A percentile compares a stretch with the other conserved stretches of the same genome.
phyloP scores from a whole-genome alignment of 2,329 filamentous ascomycete species.

The Curvularia lunata region DNA sequence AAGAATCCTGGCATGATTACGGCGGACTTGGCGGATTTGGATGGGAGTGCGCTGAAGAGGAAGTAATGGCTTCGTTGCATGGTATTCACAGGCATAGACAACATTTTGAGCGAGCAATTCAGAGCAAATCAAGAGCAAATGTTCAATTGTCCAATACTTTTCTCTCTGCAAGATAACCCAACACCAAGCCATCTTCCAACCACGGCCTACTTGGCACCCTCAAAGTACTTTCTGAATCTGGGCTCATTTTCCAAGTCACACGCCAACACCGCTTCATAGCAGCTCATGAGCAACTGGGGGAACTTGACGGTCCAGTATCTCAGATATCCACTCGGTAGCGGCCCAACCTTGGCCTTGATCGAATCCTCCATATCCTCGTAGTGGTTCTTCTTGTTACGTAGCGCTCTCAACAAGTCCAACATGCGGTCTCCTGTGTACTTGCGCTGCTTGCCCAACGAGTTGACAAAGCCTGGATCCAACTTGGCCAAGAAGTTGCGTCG shows the following conservation, averaged over 20 bases:
- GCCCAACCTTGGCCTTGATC: conserved; percentile 75
- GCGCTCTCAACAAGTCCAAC: conserved; percentile 83
- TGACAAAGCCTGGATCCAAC: conserved; percentile 82
- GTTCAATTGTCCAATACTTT: not conserved
- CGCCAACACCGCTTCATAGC: conserved; percentile 62
- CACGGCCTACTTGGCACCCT: conserved; percentile 9
- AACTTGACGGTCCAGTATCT: conserved; percentile 83
- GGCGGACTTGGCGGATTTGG: conserved; percentile 35
- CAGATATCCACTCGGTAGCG: conserved; percentile 80
- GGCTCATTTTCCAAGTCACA: conserved; percentile 16
- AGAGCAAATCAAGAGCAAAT: not conserved
- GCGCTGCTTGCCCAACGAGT: conserved; percentile 88
- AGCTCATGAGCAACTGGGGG: conserved; percentile 76
- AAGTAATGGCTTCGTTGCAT: conserved; percentile 1
- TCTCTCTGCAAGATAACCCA: not conserved
- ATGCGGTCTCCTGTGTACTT: conserved; percentile 88
- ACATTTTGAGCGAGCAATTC: not conserved
- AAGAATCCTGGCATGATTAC: conserved; percentile 28
- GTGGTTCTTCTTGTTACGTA: conserved; percentile 96
- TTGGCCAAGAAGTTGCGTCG: conserved; percentile 77
- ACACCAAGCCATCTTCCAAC: not conserved
- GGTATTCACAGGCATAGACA: not conserved
- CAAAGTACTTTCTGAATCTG: conserved; percentile 17
- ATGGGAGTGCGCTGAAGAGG: conserved; percentile 34
- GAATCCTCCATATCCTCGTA: conserved; percentile 93